A percentile compares a stretch with the other conserved stretches of the same genome.
phyloP scores from a whole-genome alignment of 2,329 filamentous ascomycete genomes.

The Colletotrichum sp. region DNA sequence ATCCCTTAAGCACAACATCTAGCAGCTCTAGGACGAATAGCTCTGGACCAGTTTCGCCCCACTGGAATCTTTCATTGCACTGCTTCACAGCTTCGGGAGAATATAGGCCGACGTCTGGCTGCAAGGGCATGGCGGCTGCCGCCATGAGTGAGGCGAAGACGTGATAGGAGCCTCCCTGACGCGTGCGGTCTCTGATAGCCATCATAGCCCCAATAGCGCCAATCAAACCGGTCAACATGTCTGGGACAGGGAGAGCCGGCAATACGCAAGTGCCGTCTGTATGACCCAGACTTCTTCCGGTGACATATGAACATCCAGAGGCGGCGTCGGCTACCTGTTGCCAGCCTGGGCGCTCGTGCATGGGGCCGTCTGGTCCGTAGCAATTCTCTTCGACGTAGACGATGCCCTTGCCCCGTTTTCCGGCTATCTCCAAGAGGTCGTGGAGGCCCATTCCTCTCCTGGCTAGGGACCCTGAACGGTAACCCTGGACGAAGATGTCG shows the following conservation, averaged over 20 bases:
- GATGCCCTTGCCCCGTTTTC: background rate
- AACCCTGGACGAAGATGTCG: background rate
- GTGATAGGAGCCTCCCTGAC: background rate
- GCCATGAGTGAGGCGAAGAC: background rate
- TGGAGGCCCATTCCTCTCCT: background rate
- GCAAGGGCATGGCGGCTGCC: background rate
- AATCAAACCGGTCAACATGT: background rate
- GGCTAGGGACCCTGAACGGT: background rate
- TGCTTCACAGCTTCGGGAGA: background rate
- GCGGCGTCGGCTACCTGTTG: background rate
- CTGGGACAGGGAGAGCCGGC: background rate
- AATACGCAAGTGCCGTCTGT: background rate
- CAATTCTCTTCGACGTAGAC: background rate
- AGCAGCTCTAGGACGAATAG: background rate
- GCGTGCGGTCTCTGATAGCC: background rate
- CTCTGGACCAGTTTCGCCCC: background rate
- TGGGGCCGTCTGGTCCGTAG: background rate
- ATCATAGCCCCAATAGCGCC: background rate
- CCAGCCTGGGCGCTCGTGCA: background rate
- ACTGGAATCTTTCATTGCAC: background rate
- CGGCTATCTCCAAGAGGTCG: background rate
- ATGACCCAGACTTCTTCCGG: background rate
- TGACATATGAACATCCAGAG: background rate
- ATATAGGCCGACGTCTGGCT: background rate
- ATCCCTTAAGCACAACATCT: background rate